These are phyloP conservation scores for Sugiyamaella castrensis DNA, from an alignment of 1,139 yeast genomes.

Conservation along the genomic window DNA sequence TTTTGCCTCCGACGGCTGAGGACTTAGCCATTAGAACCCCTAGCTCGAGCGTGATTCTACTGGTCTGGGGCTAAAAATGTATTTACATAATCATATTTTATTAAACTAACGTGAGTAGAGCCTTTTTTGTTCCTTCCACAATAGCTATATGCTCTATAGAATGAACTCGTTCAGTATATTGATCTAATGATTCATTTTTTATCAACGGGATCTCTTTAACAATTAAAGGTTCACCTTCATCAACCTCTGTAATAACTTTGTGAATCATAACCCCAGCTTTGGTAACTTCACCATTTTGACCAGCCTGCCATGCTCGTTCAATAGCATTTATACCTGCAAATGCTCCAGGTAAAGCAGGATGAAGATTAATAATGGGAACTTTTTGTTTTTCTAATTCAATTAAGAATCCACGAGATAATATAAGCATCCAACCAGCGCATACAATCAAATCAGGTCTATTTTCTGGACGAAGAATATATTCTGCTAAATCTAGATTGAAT, in stretches of 20 bases:
- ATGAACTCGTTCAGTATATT: slow-evolving; percentile 84
- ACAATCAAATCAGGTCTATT: slow-evolving; percentile 76
- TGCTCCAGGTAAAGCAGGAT: slow-evolving; percentile 96
- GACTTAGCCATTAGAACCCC: too few species aligned
- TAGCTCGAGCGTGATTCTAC: too few species aligned
- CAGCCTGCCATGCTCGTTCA: slow-evolving; percentile 93
- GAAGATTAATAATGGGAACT: slow-evolving; percentile 82
- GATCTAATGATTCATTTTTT: slow-evolving; percentile 71
- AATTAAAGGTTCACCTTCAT: slow-evolving; percentile 83
- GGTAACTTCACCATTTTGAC: slow-evolving; percentile 70
- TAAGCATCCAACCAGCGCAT: slow-evolving; percentile 99
- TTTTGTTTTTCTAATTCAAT: slow-evolving; percentile 54
- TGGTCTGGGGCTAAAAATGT: too few species aligned
- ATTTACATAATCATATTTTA: not conserved
- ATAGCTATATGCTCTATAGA: slow-evolving; percentile 81
- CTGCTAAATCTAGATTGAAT: slow-evolving; percentile 78
- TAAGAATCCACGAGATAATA: slow-evolving; percentile 73
- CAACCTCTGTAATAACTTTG: slow-evolving; percentile 90
- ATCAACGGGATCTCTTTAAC: slow-evolving; percentile 71
- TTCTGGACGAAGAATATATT: slow-evolving; percentile 47
- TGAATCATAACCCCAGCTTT: slow-evolving; percentile 98
- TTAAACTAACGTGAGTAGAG: slow-evolving; percentile 43
- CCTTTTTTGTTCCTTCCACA: slow-evolving; percentile 79
- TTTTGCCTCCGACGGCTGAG: too few species aligned
- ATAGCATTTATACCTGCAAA: slow-evolving; percentile 97